Evolutionary conservation across 2,329 filamentous ascomycete species (phyloP), one percentile per base, ranked within the genome.

Genomic region (Neonectria coccinea): DNA sequence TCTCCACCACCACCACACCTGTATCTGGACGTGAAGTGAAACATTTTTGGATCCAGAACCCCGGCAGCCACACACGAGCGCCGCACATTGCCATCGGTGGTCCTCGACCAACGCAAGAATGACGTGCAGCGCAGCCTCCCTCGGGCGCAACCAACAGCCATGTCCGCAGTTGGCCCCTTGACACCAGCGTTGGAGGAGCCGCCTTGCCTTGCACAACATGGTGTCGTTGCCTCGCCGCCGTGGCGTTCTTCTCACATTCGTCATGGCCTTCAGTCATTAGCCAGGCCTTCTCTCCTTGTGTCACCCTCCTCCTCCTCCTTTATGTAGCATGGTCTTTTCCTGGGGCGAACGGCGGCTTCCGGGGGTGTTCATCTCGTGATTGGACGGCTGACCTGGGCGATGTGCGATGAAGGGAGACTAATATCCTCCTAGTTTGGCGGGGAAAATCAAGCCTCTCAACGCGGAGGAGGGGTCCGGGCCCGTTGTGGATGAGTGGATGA

Each of bases 81-180:
- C 42, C 45, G n/a, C 51, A 41, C 53, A 56, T 52, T 55, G 39
- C 36, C 50, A 53, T 59, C 39, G 55, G 36, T 47, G 42, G 55
- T 45, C 54, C 56, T 54, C 36, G 51, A 51, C 56, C 44, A 55
- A 59, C 56, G 60, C 54, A 57, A 52, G 56, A 33, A 65, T 65
- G 62, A 65, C 62, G 62, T 65, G 62, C 62, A 62, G 62, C 52
- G 22, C 45, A 50, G 54, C 55, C 33, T 47, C 36, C 31, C 31
- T 41, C 22, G 47, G 48, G 44, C 50, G 57, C 55, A 27, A 59
- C 60, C 54, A 57, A 42, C 53, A 57, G 53, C 41, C 36, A 14
- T 42, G 31, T 25, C 27, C 54, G 33, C 45, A 41, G n/a, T 41
- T 33, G 20, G 14, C 31, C 54, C 42, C 47, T 62, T 42, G 25